phyloP scores from a whole-genome alignment of 1,139 yeast genomes.

The Eremothecium sinecaudum region DNA sequence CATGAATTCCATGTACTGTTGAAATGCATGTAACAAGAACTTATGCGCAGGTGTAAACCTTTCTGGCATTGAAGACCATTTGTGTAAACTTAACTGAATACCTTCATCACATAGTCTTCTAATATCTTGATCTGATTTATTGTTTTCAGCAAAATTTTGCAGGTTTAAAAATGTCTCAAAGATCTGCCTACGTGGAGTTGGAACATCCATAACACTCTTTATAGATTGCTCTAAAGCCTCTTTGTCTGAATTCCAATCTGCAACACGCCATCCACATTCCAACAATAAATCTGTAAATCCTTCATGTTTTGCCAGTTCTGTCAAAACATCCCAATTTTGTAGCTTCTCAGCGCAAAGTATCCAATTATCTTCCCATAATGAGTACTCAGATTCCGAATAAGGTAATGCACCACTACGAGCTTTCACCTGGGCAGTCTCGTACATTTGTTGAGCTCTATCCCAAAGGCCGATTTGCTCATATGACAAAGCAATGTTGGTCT shows the following conservation, averaged over 20 bases:
- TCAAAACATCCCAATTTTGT: constrained; percentile 96
- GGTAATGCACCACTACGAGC: constrained; percentile 95
- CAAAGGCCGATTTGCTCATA: constrained; percentile 93
- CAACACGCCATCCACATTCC: constrained; percentile 99
- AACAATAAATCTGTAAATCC: constrained; percentile 87
- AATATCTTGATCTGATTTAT: constrained; percentile 70
- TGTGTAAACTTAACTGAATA: constrained; percentile 80
- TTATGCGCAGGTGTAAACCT: constrained; percentile 79
- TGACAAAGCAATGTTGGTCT: constrained; percentile 85
- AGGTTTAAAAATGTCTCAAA: constrained; percentile 89
- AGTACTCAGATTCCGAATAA: constrained; percentile 89
- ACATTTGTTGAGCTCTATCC: constrained; percentile 88
- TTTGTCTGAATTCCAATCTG: constrained; percentile 94
- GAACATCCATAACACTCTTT: constrained; percentile 95
- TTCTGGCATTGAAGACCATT: constrained; percentile 86
- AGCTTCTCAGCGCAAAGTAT: constrained; percentile 91
- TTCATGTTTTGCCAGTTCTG: constrained; percentile 95
- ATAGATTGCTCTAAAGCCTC: constrained; percentile 93
- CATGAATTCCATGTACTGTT: constrained; percentile 94
- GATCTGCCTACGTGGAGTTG: constrained; percentile 92
- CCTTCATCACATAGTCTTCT: constrained; percentile 91
- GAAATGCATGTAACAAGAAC: constrained; percentile 87
- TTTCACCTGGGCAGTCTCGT: constrained; percentile 95
- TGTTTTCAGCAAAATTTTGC: constrained; percentile 88
- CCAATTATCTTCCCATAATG: constrained; percentile 99